Evolutionary conservation across 2,329 filamentous ascomycete species (phyloP), one percentile per base, ranked within the genome.

Genomic region (Cryphonectria carpinicola): DNA sequence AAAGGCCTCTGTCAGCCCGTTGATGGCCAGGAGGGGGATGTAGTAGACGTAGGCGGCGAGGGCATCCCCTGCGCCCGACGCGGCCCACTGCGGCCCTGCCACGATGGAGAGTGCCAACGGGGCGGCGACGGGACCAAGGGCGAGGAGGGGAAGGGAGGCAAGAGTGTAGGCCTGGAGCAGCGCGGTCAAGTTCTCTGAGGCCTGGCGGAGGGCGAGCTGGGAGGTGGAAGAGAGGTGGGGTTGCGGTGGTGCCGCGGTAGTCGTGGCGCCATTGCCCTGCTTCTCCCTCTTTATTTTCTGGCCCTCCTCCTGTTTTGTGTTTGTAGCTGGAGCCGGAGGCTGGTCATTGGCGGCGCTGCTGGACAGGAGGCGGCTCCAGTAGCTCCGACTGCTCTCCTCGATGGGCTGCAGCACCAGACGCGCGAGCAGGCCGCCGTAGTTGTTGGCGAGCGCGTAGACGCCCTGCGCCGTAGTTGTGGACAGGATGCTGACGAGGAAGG

Each of bases 391-490:
- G 79, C 92, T 95, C 81, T 99, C 97, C 80, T 99, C 96, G 71
- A 99, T 89, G 10, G 96, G 97, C 77, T 98, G 96, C 79, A 99
- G 95, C 66, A 99, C 83, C 74, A 98, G 89, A 3, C 96, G 89
- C 0, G 96, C 96, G 39, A 97, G 83, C 0, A 99, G 87, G 2
- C 95, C 93, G 32, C 96, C 96, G 79, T 96, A 99, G 80, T 98
- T 99, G 76, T 94, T 94, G 67, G 95, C 96, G 6, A 99, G 86
- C 0, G 95, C 94, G 78, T 98, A 99, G 49, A 94, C 90, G 19
- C 96, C 96, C 82, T 98, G 96, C 5, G 95, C 92, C 58, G 89
- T 85, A 1, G 96, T 87, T 0, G 90, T 90, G 8, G 95, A 91
- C 70, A 98, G 85, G 17, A 90, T 82, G 22, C 93, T 91, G 73